Evolutionary conservation across 768 basidiomycete genomes (phyloP).

Genomic region (Porpolomopsis calyptriformis): DNA sequence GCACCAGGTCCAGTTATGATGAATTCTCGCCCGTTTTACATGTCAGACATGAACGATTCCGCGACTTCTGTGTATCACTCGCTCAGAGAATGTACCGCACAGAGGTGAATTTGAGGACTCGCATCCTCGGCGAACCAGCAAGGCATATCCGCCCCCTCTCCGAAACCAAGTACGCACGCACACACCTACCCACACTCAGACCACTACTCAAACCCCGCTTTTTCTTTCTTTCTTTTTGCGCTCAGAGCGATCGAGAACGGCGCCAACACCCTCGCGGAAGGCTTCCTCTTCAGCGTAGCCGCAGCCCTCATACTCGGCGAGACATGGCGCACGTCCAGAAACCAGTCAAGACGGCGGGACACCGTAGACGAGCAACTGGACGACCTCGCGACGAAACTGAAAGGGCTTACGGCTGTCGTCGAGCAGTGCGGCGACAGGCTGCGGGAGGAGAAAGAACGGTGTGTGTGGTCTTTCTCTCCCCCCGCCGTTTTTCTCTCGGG

Average conservation of each 20-base stretch:
- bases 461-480: slow-evolving; percentile 12
- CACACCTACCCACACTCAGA: too few relatives aligned
- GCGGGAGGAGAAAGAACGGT: slow-evolving; percentile 37
- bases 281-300: slow-evolving; percentile 73
- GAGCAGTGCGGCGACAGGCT: slow-evolving; percentile 34
- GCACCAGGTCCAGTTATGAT: neutral
- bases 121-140: slow-evolving; percentile 67
- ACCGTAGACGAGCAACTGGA: slow-evolving; percentile 64
- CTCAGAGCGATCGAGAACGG: slow-evolving; percentile 82
- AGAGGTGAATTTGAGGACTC: slow-evolving; percentile 62
- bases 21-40: neutral
- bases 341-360: slow-evolving; percentile 58
- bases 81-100: slow-evolving; percentile 70
- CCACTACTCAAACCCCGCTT: too few relatives aligned
- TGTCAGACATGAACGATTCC: slow-evolving; percentile 63
- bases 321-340: slow-evolving; percentile 63
- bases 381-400: slow-evolving; percentile 36
- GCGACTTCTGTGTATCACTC: slow-evolving; percentile 56
- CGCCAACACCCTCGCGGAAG: slow-evolving; percentile 75
- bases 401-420: slow-evolving; percentile 34
- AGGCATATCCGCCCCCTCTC: slow-evolving; percentile 66
- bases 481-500: neutral
- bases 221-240: too few relatives aligned
- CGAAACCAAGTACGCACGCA: slow-evolving; percentile 48
- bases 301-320: slow-evolving; percentile 66